Conservation (phyloP, 2,329 filamentous ascomycete species). For the Diaporthe batatas region DNA sequence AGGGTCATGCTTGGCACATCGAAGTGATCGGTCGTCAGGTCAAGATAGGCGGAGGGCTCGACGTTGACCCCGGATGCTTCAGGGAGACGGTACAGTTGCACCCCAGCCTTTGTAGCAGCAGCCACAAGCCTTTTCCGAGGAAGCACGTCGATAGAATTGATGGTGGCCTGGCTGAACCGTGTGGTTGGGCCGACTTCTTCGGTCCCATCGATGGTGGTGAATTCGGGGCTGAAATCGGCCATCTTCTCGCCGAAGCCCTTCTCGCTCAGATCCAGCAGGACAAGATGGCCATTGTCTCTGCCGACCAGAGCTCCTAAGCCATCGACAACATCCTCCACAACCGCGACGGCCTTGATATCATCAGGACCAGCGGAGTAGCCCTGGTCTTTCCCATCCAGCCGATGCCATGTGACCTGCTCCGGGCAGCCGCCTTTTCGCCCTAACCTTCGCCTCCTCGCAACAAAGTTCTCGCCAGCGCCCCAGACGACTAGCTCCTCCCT, state of each 20-base stretch:
- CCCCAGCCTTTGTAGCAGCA: constrained; percentile 51
- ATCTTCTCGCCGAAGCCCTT: constrained; percentile 51
- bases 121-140: constrained; percentile 48
- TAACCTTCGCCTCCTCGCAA: constrained; percentile 56
- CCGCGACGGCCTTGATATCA: constrained; percentile 62
- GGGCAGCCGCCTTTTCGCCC: constrained; percentile 42
- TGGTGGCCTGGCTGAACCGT: constrained; percentile 47
- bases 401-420: constrained; percentile 52
- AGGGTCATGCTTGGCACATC: constrained; percentile 41
- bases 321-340: constrained; percentile 54
- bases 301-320: constrained; percentile 59
- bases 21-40: constrained; percentile 42
- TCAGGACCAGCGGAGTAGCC: constrained; percentile 61
- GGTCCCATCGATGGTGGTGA: constrained; percentile 41
- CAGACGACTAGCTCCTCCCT: constrained; percentile 62
- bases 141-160: constrained; percentile 54
- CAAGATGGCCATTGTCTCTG: constrained; percentile 63
- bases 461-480: constrained; percentile 65
- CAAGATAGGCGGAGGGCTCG: constrained; percentile 44
- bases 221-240: constrained; percentile 46
- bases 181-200: constrained; percentile 15
- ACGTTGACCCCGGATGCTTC: constrained; percentile 37
- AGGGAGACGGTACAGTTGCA: constrained; percentile 53
- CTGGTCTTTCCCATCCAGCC: constrained; percentile 53
- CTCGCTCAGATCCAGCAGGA: constrained; percentile 57